Base-by-base conservation (phyloP, 805 yeast species). In the Kodamaea nitidulidarum region DNA sequence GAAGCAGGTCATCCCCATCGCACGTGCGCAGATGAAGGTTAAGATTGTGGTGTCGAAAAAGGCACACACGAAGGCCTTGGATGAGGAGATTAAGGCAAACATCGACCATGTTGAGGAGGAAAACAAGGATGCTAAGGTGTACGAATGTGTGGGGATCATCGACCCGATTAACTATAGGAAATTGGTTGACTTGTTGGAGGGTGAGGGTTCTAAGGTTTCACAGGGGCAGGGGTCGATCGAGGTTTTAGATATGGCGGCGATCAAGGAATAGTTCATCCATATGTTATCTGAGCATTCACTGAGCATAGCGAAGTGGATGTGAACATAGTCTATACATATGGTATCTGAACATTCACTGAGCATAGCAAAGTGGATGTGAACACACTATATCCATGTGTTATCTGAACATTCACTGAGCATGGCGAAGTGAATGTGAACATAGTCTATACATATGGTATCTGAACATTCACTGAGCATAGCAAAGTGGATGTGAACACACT, bases 1-100 rank as follows among this genome's bases (percentile, higher is more conserved):
- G 22, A 75, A 78, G 48, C 98, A 93, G 60, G 67, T 88, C 22
- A 83, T 93, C 18, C 98, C 98, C 7, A 90, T 93, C 41, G 95
- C 88, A 0, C 73, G 98, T 49, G 98, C 98, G 0, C 82, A 83
- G 52, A 93, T 93, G 98, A 81, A 87, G 61, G 74, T 93, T 28
- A 79, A 80, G 48, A 65, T 88, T n/a, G 60, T 73, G 0, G 61
- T 85, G 34, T 69, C 72, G 16, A 67, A 73, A 7, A 75, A 81
- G 46, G 79, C 75, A 3, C 75, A 76, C 11, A 70, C 71, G 35
- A 61, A 53, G 33, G 60, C 55, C 31, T 65, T 49, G 42, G 60
- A 55, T 3, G 59, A 50, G 30, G 59, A 63, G 25, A 54, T 67
- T 21, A 51, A 58, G 38, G 66, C 64, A 3, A 46, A 63, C 37